Evolutionary conservation across 495 filamentous ascomycete genomes (phyloP).

Genomic region (Penicilliopsis zonata): DNA sequence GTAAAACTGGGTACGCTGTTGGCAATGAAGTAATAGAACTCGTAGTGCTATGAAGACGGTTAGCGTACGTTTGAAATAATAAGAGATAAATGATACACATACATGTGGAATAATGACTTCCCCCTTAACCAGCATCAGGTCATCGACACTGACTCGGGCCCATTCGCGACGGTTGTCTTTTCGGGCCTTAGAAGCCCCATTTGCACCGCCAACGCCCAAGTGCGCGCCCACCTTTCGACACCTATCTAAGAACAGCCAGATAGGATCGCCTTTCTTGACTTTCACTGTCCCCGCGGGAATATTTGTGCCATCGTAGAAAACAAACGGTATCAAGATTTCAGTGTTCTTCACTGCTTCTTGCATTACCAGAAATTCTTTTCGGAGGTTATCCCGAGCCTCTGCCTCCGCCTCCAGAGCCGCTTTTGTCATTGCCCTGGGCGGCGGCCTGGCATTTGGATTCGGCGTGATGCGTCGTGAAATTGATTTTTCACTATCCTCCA

Average conservation of each 20-base stretch:
- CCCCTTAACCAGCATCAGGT: constrained; percentile 85
- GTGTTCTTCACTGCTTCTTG: constrained; percentile 84
- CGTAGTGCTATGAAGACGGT: constrained; percentile 60
- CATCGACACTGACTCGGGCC: constrained; percentile 91
- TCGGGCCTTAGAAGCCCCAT: constrained; percentile 40
- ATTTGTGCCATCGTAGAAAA: constrained; percentile 97
- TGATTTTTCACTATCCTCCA: constrained; percentile 24
- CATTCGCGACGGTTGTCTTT: constrained; percentile 66
- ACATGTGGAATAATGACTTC: constrained; percentile 93
- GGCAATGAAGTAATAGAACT: constrained; percentile 92
- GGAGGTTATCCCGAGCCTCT: constrained; percentile 65
- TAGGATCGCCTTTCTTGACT: constrained; percentile 83
- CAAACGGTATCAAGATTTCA: constrained; percentile 86
- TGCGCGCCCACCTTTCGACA: constrained; percentile 83
- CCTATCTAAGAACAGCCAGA: constrained; percentile 87
- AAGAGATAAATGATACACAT: constrained; percentile 21
- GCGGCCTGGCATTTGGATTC: constrained; percentile 53
- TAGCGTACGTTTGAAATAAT: constrained; percentile 6
- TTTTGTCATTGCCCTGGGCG: constrained; percentile 79
- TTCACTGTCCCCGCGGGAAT: constrained; percentile 71
- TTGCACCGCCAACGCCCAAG: constrained; percentile 53
- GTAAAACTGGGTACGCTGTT: constrained; percentile 67
- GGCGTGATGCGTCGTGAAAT: constrained; percentile 43
- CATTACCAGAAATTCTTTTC: constrained; percentile 71
- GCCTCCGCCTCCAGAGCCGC: constrained; percentile 71